Conservation (phyloP, 2,329 filamentous ascomycete species). For the Colletotrichum zoysiae region DNA sequence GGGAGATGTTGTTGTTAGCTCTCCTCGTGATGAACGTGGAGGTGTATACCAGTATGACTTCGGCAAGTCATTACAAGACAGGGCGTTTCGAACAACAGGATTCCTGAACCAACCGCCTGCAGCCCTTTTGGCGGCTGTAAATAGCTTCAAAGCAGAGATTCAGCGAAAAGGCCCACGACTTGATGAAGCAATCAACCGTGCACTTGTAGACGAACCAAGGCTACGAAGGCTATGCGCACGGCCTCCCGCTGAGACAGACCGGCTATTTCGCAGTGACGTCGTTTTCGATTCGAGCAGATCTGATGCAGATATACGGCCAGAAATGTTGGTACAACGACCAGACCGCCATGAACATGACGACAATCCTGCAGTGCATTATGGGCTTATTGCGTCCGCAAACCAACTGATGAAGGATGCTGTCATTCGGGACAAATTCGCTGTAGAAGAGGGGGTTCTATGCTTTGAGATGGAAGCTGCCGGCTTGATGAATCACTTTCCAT, state of each 20-base stretch:
- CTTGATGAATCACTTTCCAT: not conserved
- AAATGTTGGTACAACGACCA: not conserved
- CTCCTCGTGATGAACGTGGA: not conserved
- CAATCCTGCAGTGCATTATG: conserved; percentile 40
- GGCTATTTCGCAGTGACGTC: not conserved
- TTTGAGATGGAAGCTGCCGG: conserved; percentile 45
- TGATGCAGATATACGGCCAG: too few species aligned
- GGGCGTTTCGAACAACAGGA: not conserved
- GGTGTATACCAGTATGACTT: conserved; percentile 38
- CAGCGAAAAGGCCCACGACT: not conserved
- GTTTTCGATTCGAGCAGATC: not conserved
- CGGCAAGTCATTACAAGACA: conserved; percentile 33
- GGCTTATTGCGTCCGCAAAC: conserved; percentile 50
- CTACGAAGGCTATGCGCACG: not conserved
- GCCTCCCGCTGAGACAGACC: not conserved
- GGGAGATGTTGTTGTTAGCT: conserved; percentile 38
- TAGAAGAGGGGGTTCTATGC: conserved; percentile 40
- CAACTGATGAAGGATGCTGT: conserved; percentile 52
- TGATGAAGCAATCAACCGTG: accelerated
- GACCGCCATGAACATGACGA: not conserved
- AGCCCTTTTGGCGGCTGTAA: conserved; percentile 6
- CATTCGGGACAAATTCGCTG: conserved; percentile 48
- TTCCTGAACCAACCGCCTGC: conserved; percentile 24
- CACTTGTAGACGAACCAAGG: not conserved
- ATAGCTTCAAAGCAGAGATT: not conserved